Evolutionary conservation across 306 rosid species (phyloP), one percentile per base, ranked within the genome.

Genomic region (Dryas drummondii): DNA sequence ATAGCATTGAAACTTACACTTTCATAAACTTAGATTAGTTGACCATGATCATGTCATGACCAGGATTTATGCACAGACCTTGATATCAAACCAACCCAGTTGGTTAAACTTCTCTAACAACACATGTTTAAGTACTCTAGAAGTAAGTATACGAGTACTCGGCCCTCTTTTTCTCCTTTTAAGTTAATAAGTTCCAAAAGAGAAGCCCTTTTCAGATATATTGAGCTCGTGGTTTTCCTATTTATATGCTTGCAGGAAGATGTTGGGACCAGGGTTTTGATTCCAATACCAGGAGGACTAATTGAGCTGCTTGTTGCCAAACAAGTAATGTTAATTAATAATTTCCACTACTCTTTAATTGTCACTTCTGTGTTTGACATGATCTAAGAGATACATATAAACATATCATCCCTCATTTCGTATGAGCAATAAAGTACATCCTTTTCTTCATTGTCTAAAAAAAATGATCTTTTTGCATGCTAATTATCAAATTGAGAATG

Each of bases 231-330:
- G 12, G 37, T 54, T 45, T 32, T 55, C 26, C 1, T 59, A 13
- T 9, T 64, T 47, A 27, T 42, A 9, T 32, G 37, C 66, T 59
- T 84, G 81, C 79, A 87, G 96, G 92, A 92, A 84, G 77, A 81
- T 80, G 61, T 71, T 79, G 94, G 92, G 64, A 90, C 92, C 57
- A 88, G 80, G 80, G 96, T 87, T 76, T 78, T 90, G 78, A 79
- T 93, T 83, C 96, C 96, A 10, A 76, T 88, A 61, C 86, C 91
- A 9, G 89, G 93, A 75, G 94, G 91, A 84, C 63, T 88, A 45
- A 73, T 93, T 70, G 96, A 90, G 82, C 79, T 93, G 50, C 85
- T 90, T 81, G 91, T 89, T 58, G 63, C 85, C 16, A 87, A 88
- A 76, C 94, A 90, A 56, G 97, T 87, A 85, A 61, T 13, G 51